Evolutionary conservation across 768 basidiomycete genomes (phyloP).

Genomic region (Collybia sordida): DNA sequence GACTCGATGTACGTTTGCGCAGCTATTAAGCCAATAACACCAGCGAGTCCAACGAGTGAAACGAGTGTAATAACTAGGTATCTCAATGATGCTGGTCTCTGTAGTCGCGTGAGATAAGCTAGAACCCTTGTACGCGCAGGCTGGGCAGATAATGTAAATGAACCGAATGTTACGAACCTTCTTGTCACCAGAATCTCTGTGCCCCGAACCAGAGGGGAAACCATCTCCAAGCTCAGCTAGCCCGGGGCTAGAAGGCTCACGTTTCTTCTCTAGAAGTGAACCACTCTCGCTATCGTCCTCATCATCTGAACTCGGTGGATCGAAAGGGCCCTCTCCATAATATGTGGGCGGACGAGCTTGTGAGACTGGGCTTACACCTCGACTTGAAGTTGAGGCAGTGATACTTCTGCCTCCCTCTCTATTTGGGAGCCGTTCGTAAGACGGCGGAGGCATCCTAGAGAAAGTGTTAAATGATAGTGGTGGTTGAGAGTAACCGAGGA

Average conservation of each 20-base stretch:
- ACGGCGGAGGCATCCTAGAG: constrained; percentile 9
- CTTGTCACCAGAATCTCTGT: constrained; percentile 1
- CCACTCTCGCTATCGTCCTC: constrained; percentile 45
- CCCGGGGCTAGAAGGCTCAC: constrained; percentile 19
- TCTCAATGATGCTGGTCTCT: constrained; percentile 56
- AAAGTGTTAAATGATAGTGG: background rate
- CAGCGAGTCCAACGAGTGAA: constrained; percentile 58
- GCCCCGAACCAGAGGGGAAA: constrained; percentile 10
- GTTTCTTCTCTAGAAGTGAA: constrained; percentile 49
- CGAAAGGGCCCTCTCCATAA: constrained; percentile 77
- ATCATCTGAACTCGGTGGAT: constrained; percentile 79
- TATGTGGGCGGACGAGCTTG: constrained; percentile 38
- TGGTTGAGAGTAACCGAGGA: background rate
- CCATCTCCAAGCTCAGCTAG: constrained; percentile 21
- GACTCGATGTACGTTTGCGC: constrained; percentile 69
- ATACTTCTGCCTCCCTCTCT: constrained; percentile 1
- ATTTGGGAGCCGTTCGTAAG: constrained; percentile 14
- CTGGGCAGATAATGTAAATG: background rate
- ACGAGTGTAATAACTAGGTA: constrained; percentile 62
- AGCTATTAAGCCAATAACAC: constrained; percentile 74
- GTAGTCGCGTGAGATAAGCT: constrained; percentile 2
- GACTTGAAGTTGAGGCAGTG: constrained; percentile 5
- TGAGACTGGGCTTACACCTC: constrained; percentile 6
- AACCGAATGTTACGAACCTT: constrained; percentile 10
- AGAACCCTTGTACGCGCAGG: background rate